Evolutionary conservation across 805 yeast genomes (phyloP), one percentile per base, ranked within the genome.

Genomic region (Maudiozyma turicensis): DNA sequence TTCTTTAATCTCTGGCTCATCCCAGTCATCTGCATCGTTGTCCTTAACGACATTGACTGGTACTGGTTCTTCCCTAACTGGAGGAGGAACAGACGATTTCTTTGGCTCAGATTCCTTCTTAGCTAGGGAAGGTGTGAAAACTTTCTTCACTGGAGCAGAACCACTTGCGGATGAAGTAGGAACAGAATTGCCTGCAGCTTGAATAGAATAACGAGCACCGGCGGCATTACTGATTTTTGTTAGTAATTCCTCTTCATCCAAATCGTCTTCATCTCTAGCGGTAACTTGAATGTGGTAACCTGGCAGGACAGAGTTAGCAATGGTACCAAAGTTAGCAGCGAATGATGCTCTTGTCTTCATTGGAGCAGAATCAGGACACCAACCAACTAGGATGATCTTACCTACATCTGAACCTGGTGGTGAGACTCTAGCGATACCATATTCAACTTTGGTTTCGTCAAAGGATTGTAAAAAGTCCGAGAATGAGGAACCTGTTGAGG

Each of bases 331-430:
- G 66, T 85, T 86, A 52, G 80, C 70, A 30, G 91, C 89, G 68
- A 82, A 86, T 1, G 89, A 81, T 43, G 86, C 76, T 58, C 88
- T 77, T 30, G 83, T 73, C 62, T 82, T 84, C 61, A 73, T 74
- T 54, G 97, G 95, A 26, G 95, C 90, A 49, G 91, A 86, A 66
- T 93, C 98, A 6, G 99, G 99, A 70, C 95, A 86, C 96, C 96
- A 91, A 46, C 97, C 98, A 38, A 93, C 74, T 44, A 93, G 72
- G 33, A 91, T 77, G 55, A 86, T 73, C 72, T 93, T 93, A 60
- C 79, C 77, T 35, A 93, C 90, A 57, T 86, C 93, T 4, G 95
- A 84, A n/a, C 93, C 95, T 49, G 91, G 91, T 49, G 91, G 95
- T 50, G 81, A 80, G 44, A 91, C 87, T 48, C 95, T 79, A 40